Evolutionary conservation across 208 protist genomes (phyloP), one percentile per base, ranked within the genome.

Genomic region (Acanthamoeba healyi): DNA sequence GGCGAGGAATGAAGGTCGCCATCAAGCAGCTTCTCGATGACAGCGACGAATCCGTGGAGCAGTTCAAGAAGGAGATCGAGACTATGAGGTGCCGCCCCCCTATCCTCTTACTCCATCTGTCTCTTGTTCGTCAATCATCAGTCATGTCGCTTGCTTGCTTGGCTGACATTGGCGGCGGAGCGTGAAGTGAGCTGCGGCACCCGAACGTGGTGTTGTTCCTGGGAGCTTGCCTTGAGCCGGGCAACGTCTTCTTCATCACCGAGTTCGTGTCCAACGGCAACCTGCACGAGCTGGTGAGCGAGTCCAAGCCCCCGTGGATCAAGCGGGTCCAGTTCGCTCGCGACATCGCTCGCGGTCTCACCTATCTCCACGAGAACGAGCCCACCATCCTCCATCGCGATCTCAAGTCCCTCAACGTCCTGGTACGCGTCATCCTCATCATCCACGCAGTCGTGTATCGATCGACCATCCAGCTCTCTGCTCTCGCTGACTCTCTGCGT

Each of bases 301-400:
- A 84, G 65, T 61, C 51, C 46, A 87, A 87, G 49, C 79, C 49
- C 5, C 49, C 79, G 32, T 87, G 79, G 79, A 58, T 63, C 22
- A 87, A 87, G 29, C 40, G 46, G n/a, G 49, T 87, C 3, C 79
- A 87, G 79, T 87, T 96, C 40, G 95, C 94, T 2, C 51, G 92
- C n/a, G 95, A 96, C 49, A 94, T 96, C 12, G 40, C 46, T 15
- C 88, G 74, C 81, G 95, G 94, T 51, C 95, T 96, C 88, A 74
- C 90, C 12, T 96, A 95, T 29, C 91, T 96, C n/a, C 95, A 96
- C 36, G 67, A 81, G n/a, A 74, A 58, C 22, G 89, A 89, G 10
- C 95, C 95, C 44, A 65, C 94, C 14, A 95, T 96, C 24, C 86
- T 96, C 44, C 95, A 96, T 51, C 54, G 95, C 24, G 95, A 96